Evolutionary conservation across 257 asterid species (phyloP), one percentile per base, ranked within the genome.

Genomic region (Lithospermum erythrorhizon): DNA sequence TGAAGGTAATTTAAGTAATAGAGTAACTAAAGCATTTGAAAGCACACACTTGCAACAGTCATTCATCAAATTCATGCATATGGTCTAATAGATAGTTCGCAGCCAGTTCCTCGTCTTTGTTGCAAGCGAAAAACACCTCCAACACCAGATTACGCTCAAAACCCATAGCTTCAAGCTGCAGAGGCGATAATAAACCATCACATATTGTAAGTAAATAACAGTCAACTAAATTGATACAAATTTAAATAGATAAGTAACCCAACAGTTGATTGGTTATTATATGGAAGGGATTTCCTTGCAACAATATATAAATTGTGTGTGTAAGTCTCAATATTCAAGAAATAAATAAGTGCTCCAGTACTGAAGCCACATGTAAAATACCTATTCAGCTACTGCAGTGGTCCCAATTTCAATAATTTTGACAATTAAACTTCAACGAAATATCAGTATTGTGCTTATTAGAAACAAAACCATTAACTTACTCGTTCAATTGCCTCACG

Each of bases 401-500:
- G 11, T 35, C 45, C 14, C 45, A 35, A 3, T 35, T 35, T 35
- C 0, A 53, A 9, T 2, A n/a, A 9, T 1, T 20, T 20, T 19
- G 24, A 21, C 4, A 52, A n/a, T 17, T 20, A 4, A 22, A 53
- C 23, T 19, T 0, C 11, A n/a, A n/a, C 7, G 14, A 5, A 53
- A 53, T 27, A 6, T 3, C 22, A 19, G 1, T 15, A 19, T n/a
- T 2, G 25, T n/a, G 10, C 14, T 22, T 53, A 22, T 19, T 24
- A 60, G 19, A 41, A 29, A 61, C 18, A 14, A 56, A 61, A 37
- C 29, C 61, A 55, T 61, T 57, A 66, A 53, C 95, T 70, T 79
- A 89, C 95, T 16, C 97, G 94, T 66, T 78, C 95, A 64, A 89
- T 83, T 61, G 97, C 90, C 68, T 90, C 97, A 55, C 84, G 81